Conservation (phyloP, 306 rosid species). For the Crataegus laevigata region DNA sequence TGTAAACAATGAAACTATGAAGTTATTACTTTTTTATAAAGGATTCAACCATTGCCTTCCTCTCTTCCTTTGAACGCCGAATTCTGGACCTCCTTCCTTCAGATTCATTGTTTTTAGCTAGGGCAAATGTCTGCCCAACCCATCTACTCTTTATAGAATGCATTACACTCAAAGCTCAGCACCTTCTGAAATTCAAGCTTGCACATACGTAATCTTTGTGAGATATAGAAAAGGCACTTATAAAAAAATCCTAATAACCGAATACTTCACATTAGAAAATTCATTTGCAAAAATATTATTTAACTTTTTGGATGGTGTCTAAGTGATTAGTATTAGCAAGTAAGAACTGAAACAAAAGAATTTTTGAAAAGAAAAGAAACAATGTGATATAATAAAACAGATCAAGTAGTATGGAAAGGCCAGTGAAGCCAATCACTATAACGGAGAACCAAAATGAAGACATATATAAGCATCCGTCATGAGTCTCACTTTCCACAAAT, state of each 20-base stretch:
- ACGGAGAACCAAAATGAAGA: not conserved
- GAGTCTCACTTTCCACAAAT: not conserved
- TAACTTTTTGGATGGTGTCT: not conserved
- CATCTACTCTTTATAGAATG: constrained; percentile 64
- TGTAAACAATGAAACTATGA: constrained; percentile 1
- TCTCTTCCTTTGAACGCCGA: constrained; percentile 83
- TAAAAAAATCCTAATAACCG: not conserved
- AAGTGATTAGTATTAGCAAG: not conserved
- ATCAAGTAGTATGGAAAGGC: not conserved
- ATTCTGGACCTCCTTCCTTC: constrained; percentile 72
- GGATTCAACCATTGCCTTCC: constrained; percentile 84
- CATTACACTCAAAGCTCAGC: constrained; percentile 41
- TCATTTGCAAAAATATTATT: not conserved
- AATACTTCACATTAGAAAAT: not conserved
- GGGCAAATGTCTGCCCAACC: constrained; percentile 79
- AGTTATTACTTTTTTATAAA: constrained; percentile 68
- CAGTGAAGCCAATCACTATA: not conserved
- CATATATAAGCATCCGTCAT: not conserved
- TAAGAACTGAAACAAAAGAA: not conserved
- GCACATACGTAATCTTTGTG: not conserved
- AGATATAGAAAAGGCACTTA: not conserved
- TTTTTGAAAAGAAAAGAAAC: not conserved
- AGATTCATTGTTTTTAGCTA: constrained; percentile 72
- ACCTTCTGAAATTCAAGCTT: constrained; percentile 19
- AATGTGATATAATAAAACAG: not conserved